Evolutionary conservation across 2,329 filamentous ascomycete genomes (phyloP), one percentile per base, ranked within the genome.

Genomic region (Aspergillus sp.): DNA sequence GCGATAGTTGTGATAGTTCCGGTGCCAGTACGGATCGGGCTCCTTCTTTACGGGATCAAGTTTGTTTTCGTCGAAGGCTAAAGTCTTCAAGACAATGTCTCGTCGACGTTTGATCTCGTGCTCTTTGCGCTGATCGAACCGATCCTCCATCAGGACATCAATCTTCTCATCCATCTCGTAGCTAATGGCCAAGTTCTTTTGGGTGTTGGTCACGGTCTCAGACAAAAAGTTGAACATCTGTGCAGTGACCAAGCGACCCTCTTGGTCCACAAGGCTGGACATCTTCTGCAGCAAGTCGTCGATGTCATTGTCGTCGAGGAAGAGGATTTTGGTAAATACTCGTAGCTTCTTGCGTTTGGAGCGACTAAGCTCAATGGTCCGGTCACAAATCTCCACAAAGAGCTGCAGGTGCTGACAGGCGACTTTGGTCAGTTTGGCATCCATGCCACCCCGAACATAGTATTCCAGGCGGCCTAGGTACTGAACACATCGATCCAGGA

Each of bases 381-480:
- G 44, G 17, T 57, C 56, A 25, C 55, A 57, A 13, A 59, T 51
- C 9, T 56, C 52, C 7, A 59, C 56, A 15, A 59, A 59, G 2
- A 54, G 44, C 20, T 50, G 52, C 15, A 59, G 48, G 43, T 56
- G 53, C 25, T 57, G 50, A 15, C 49, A 52, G 13, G 55, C 53
- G 15, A 57, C 50, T 23, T 53, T 50, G 13, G 50, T 48, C 30
- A 59, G 42, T 43, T 51, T 49, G 10, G 45, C 43, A 32, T 56
- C 52, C 48, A 59, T 48, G 6, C 54, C 52, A 6, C 49, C 55
- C 9, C 44, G 41, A 23, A 52, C 47, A 23, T 59, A 54, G 41
- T 57, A 53, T 25, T 53, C 48, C 20, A 59, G 23, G 12, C 53
- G 50, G 19, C 43, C 22, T 7, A 58, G 32, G 27, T 55, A 56